These are phyloP conservation scores for Neurospora sp. DNA, from an alignment of 2,329 filamentous ascomycete genomes.

Conservation along the genomic window DNA sequence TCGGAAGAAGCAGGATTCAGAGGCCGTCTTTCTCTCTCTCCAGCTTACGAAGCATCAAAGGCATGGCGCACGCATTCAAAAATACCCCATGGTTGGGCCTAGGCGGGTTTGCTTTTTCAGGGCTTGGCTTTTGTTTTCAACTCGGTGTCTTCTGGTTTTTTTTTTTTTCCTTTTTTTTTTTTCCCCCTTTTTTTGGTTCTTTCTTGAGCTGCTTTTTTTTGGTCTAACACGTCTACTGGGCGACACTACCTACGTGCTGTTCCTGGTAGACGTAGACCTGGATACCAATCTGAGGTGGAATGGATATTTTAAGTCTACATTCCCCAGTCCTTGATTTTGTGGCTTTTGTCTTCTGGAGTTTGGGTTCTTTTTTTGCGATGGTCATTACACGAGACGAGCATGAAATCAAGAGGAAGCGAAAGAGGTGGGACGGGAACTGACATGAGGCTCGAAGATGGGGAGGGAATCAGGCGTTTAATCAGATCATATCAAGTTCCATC, in stretches of 20 bases:
- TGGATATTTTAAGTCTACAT: background rate
- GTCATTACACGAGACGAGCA: background rate
- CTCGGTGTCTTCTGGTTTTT: background rate
- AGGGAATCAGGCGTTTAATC: background rate
- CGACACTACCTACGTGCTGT: background rate
- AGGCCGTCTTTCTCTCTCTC: background rate
- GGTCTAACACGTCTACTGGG: background rate
- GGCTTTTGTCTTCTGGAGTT: background rate
- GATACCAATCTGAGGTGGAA: background rate
- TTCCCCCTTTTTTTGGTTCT: background rate
- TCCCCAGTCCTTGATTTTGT: background rate
- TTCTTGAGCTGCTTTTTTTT: background rate
- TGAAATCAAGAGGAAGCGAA: background rate
- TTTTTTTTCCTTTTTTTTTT: background rate
- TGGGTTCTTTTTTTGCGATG: background rate
- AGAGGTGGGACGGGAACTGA: background rate
- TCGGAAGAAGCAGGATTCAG: background rate
- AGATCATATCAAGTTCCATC: background rate
- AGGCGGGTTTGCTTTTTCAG: background rate
- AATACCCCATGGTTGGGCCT: background rate
- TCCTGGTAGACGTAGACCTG: background rate
- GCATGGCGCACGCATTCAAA: background rate
- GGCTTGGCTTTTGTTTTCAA: background rate
- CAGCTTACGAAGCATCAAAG: slow-evolving; percentile 1
- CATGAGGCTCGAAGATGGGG: background rate